Evolutionary conservation across 768 basidiomycete genomes (phyloP).

Genomic region (Mycena floridula): DNA sequence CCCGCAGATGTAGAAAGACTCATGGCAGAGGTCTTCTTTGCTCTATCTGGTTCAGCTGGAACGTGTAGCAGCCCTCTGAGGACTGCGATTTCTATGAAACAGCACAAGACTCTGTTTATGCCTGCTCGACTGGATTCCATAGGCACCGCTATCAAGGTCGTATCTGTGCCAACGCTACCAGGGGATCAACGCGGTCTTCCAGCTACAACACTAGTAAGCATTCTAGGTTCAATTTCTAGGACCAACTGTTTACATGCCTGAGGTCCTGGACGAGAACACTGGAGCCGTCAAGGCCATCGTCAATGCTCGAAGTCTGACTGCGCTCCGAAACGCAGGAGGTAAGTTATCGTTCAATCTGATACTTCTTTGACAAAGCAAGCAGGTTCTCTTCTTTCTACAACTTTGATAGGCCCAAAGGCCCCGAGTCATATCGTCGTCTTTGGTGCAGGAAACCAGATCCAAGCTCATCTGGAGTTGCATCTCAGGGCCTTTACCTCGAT

Average conservation of each 20-base stretch:
- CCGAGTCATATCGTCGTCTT: constrained; percentile 54
- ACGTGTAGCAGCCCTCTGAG: constrained; percentile 47
- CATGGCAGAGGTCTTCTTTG: constrained; percentile 55
- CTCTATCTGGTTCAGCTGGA: constrained; percentile 29
- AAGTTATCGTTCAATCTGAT: constrained; percentile 6
- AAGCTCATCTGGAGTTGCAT: constrained; percentile 58
- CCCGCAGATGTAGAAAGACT: constrained; percentile 42
- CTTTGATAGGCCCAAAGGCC: constrained; percentile 34
- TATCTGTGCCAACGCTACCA: constrained; percentile 53
- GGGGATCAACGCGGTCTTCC: constrained; percentile 55
- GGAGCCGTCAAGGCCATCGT: constrained; percentile 71
- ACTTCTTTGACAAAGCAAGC: not conserved
- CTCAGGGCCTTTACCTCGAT: constrained; percentile 53
- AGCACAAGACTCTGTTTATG: constrained; percentile 76
- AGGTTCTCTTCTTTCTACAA: constrained; percentile 69
- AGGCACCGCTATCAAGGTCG: constrained; percentile 78
- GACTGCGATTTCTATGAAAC: constrained; percentile 41
- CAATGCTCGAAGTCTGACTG: constrained; percentile 74
- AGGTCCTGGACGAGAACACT: constrained; percentile 64
- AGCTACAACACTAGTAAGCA: constrained; percentile 67
- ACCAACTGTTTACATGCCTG: no score
- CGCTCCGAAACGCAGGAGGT: constrained; percentile 81
- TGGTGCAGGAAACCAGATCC: constrained; percentile 69
- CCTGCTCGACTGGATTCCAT: constrained; percentile 52
- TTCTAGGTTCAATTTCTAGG: no score